Evolutionary conservation across 1,284 basidiomycete genomes (phyloP).

Genomic region (Puccinia horiana): DNA sequence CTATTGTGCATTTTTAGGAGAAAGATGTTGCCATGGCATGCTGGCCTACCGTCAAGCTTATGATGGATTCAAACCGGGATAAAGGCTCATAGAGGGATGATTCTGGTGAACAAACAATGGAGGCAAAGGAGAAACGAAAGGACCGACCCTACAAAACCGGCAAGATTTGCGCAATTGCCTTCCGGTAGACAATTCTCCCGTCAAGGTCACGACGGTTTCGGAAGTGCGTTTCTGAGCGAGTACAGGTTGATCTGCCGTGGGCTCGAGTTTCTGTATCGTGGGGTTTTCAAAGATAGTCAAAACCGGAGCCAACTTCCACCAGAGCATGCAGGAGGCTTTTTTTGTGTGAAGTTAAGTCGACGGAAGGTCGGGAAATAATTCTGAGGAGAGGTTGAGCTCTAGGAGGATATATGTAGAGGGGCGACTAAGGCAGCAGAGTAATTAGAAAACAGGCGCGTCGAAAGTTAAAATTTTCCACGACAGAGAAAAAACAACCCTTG

Average conservation of each 20-base stretch:
- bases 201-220: conserved; percentile 5
- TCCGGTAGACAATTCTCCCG: conserved; percentile 28
- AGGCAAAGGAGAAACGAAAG: background rate
- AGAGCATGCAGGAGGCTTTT: conserved; percentile 9
- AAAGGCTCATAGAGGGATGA: background rate
- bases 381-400: conserved; percentile 1
- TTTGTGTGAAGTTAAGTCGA: conserved; percentile 20
- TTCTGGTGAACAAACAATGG: background rate
- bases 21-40: background rate
- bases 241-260: conserved; percentile 31
- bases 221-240: background rate
- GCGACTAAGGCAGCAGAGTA: background rate
- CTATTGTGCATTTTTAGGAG: background rate
- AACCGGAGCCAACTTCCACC: conserved; percentile 33
- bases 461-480: conserved; percentile 1
- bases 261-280: conserved; percentile 19
- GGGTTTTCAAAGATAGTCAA: conserved; percentile 6
- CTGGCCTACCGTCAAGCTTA: background rate
- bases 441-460: conserved; percentile 13
- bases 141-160: conserved; percentile 49
- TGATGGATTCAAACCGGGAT: background rate
- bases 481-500: conserved; percentile 11
- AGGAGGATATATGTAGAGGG: conserved; percentile 15
- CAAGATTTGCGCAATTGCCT: conserved; percentile 49
- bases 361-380: conserved; percentile 38